A percentile compares a stretch with the other conserved stretches of the same genome.
Evolutionary conservation across 768 basidiomycete genomes (phyloP).

Genomic region (Suillus brevipes): DNA sequence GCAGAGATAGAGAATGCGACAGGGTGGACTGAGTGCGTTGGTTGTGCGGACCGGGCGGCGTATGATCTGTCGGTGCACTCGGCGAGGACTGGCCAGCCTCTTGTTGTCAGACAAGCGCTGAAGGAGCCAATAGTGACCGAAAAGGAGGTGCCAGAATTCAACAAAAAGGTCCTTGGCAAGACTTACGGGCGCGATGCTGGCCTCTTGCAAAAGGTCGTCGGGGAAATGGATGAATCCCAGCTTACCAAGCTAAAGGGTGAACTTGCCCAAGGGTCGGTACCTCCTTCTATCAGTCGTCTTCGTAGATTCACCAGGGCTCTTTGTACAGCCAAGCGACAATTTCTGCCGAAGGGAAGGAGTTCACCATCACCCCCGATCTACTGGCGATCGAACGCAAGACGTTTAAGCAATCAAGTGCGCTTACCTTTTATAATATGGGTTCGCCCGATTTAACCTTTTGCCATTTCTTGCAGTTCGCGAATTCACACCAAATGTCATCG

Average conservation of each 20-base stretch:
- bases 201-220: slow-evolving; percentile 60
- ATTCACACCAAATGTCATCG: slow-evolving; percentile 96
- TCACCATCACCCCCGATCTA: slow-evolving; percentile 70
- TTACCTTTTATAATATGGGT: background rate
- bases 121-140: slow-evolving; percentile 85
- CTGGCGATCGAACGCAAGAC: slow-evolving; percentile 81
- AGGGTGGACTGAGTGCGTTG: slow-evolving; percentile 97
- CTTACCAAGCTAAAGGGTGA: slow-evolving; percentile 68
- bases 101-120: slow-evolving; percentile 84
- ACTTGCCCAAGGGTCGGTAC: slow-evolving; percentile 64
- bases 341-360: slow-evolving; percentile 61
- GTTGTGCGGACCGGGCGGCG: slow-evolving; percentile 96
- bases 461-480: slow-evolving; percentile 69
- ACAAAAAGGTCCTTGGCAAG: slow-evolving; percentile 89
- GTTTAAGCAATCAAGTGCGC: slow-evolving; percentile 82
- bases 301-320: slow-evolving; percentile 4
- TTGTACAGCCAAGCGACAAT: slow-evolving; percentile 53
- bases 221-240: slow-evolving; percentile 63
- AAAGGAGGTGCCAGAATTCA: slow-evolving; percentile 73
- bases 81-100: slow-evolving; percentile 76
- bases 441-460: slow-evolving; percentile 24
- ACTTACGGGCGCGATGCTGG: slow-evolving; percentile 85
- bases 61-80: slow-evolving; percentile 94
- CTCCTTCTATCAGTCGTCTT: slow-evolving; percentile 4
- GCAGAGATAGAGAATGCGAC: slow-evolving; percentile 90